phyloP scores from a whole-genome alignment of 169 alveolate species.

The Ichthyophthirius multifiliis region DNA sequence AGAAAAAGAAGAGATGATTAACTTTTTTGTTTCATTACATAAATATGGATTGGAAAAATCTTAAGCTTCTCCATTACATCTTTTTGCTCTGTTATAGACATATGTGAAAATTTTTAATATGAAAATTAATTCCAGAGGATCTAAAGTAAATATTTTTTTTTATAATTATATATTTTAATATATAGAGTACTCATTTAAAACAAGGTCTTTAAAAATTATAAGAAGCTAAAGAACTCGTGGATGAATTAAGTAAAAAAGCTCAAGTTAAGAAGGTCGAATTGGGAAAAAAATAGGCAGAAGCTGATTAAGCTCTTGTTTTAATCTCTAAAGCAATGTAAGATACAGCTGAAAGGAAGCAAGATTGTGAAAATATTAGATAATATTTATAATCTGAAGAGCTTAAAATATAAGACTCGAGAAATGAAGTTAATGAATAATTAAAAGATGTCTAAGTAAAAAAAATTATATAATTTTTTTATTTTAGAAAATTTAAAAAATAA shows the following conservation, averaged over 20 bases:
- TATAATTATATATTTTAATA: too few relatives aligned
- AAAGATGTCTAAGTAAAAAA: constrained; percentile 64
- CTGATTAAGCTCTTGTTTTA: constrained; percentile 83
- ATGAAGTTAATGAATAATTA: constrained; percentile 84
- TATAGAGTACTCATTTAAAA: constrained; percentile 68
- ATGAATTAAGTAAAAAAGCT: constrained; percentile 81
- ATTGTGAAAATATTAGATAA: constrained; percentile 77
- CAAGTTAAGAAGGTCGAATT: constrained; percentile 75
- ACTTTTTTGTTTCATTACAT: constrained; percentile 56
- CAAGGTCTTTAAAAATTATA: constrained; percentile 86
- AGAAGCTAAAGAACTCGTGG: constrained; percentile 89
- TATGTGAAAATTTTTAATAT: constrained; percentile 54
- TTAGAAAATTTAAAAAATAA: constrained; percentile 30
- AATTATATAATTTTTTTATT: neutral
- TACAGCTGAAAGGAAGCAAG: constrained; percentile 86
- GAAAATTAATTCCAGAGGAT: constrained; percentile 53
- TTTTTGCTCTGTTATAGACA: constrained; percentile 53
- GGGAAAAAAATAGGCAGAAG: constrained; percentile 84
- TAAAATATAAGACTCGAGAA: constrained; percentile 74
- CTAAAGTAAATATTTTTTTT: too few relatives aligned
- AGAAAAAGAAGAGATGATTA: constrained; percentile 45
- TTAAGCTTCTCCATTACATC: constrained; percentile 44
- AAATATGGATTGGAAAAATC: constrained; percentile 41
- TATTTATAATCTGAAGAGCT: constrained; percentile 80
- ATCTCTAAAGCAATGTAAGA: constrained; percentile 86